Percentiles rank a stretch among this genome's conserved stretches.
phyloP scores from a whole-genome alignment of 768 basidiomycete genomes.

The Sarcomyxa edulis region DNA sequence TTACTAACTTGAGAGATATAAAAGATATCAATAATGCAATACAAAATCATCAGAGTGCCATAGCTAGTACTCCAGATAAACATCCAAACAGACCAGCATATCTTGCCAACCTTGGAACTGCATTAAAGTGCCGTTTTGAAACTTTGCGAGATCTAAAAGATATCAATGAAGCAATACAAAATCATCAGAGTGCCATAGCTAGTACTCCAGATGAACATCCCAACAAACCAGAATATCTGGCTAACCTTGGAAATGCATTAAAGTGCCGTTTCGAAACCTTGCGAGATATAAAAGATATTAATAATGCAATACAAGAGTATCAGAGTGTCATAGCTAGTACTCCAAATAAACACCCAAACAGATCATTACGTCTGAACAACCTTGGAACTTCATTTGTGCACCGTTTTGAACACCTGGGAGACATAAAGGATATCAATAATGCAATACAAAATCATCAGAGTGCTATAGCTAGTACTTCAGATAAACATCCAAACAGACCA shows the following conservation, averaged over 20 bases:
- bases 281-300: constrained; percentile 6
- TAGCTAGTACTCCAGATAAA: constrained; percentile 10
- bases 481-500: constrained; percentile 3
- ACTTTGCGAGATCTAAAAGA: constrained; percentile 15
- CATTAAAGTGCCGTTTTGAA: constrained; percentile 16
- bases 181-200: constrained; percentile 4
- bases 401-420: constrained; percentile 5
- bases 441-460: constrained; percentile 4
- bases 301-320: constrained; percentile 6
- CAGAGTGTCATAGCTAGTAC: too few species aligned
- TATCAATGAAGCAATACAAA: constrained; percentile 14
- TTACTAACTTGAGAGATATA: constrained; percentile 14
- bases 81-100: constrained; percentile 12
- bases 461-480: constrained; percentile 4
- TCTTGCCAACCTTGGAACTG: constrained; percentile 15
- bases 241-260: constrained; percentile 12
- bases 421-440: constrained; percentile 7
- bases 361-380: constrained; percentile 2
- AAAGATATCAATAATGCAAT: constrained; percentile 20
- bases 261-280: constrained; percentile 11
- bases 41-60: constrained; percentile 6
- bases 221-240: not conserved
- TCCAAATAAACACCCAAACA: constrained; percentile 4
- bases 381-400: constrained; percentile 4
- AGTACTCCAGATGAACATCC: constrained; percentile 6